These are phyloP conservation scores for Russula lepida DNA, from an alignment of 768 basidiomycete genomes.

Conservation along the genomic window DNA sequence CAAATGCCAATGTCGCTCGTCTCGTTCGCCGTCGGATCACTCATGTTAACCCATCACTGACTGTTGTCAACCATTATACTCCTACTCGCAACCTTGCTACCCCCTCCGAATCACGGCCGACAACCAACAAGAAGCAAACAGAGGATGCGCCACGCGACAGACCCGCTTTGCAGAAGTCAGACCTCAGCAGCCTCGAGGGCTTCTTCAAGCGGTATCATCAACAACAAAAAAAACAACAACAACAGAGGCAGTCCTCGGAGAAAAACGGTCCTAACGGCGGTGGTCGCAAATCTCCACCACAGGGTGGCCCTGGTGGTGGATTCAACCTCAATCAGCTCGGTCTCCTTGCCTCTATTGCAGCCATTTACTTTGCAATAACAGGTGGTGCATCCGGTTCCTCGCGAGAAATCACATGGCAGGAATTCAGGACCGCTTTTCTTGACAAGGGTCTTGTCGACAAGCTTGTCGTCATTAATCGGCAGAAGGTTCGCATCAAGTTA, in stretches of 20 bases:
- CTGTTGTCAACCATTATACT: neutral
- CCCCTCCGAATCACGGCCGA: conserved; percentile 9
- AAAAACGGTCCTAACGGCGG: conserved; percentile 29
- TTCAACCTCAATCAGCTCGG: conserved; percentile 52
- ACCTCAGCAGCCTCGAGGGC: conserved; percentile 22
- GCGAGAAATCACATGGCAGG: conserved; percentile 98
- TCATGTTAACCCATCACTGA: neutral
- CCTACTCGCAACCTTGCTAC: conserved; percentile 14
- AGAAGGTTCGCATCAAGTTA: conserved; percentile 83
- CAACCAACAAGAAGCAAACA: conserved; percentile 1
- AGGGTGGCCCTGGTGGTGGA: conserved; percentile 37
- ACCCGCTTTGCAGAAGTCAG: conserved; percentile 14
- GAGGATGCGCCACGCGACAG: conserved; percentile 15
- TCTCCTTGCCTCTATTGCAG: conserved; percentile 49
- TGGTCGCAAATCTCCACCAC: conserved; percentile 42
- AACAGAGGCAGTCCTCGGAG: conserved; percentile 23
- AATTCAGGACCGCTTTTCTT: conserved; percentile 95
- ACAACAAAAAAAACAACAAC: conserved; percentile 14
- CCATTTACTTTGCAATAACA: conserved; percentile 57
- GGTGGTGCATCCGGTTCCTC: conserved; percentile 40
- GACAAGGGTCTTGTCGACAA: conserved; percentile 94
- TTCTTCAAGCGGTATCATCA: conserved; percentile 24
- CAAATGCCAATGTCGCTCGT: conserved; percentile 13
- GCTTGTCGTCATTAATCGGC: conserved; percentile 84
- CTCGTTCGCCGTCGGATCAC: conserved; percentile 15